Base-by-base conservation (phyloP, 208 protist genomes). In the Crithidia brevicula region DNA sequence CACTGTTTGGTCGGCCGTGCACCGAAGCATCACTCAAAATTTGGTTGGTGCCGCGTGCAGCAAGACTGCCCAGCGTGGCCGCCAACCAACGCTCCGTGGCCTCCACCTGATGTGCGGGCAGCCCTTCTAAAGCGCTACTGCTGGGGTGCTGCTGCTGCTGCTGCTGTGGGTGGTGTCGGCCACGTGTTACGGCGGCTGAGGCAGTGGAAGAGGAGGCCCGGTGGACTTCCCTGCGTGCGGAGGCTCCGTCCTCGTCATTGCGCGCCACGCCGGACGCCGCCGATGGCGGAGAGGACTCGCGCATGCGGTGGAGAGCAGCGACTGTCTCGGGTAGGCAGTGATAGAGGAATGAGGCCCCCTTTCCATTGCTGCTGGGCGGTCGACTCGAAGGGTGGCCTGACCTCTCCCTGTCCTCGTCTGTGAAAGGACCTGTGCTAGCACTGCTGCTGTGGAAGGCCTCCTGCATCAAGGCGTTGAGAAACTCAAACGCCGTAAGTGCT, bases 281-380 rank as follows among this genome's bases (percentile, higher is more conserved):
- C 52, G 28, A 3, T 50, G 45, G 22, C 31, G 42, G 1, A 36
- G 43, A 18, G 23, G 20, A 3, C 7, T 56, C 53, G 11, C 61
- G 60, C 69, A 81, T 70, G 57, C 75, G 75, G 18, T 67, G 68
- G 9, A 81, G 69, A n/a, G 62, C 30, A 13, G 42, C 23, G 34
- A 67, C 28, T 3, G 75, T 81, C 59, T 71, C 69, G 27, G 75
- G 69, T 13, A 81, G 59, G 52, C 66, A 81, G 46, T 60, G 54
- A 40, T 25, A 72, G 16, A 64, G 27, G 33, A 81, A 70, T 10
- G 28, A 27, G 1, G 25, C 25, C 20, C 2, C 2, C n/a, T 56
- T 68, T 6, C n/a, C 27, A n/a, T 10, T 46, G 36, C n/a, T 47
- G 9, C 15, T 57, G 45, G n/a, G n/a, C n/a, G n/a, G n/a, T n/a